Evolutionary conservation across 768 basidiomycete genomes (phyloP).

Genomic region (Suillus brevipes): DNA sequence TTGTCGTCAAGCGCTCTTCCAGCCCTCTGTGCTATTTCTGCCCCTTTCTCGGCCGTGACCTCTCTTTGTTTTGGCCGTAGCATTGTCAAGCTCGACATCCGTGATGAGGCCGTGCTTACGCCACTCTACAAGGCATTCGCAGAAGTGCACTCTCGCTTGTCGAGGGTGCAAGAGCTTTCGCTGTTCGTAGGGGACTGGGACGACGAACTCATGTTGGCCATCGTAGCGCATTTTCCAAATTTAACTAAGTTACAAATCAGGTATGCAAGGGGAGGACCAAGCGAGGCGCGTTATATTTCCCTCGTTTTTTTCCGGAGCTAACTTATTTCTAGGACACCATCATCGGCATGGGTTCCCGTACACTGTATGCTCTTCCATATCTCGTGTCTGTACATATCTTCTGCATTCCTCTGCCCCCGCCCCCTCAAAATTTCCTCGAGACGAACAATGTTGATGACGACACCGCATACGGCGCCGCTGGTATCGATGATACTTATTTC

Average conservation of each 20-base stretch:
- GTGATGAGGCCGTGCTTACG: constrained; percentile 22
- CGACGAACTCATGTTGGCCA: constrained; percentile 44
- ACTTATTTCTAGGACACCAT: constrained; percentile 33
- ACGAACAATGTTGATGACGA: neutral
- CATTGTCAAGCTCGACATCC: constrained; percentile 23
- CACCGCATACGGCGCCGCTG: constrained; percentile 9
- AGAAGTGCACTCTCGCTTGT: neutral
- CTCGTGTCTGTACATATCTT: constrained; percentile 43
- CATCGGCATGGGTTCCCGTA: constrained; percentile 44
- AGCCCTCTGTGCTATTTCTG: constrained; percentile 21
- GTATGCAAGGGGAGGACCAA: constrained; percentile 38
- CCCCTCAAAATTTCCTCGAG: constrained; percentile 6
- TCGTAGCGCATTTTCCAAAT: constrained; percentile 37
- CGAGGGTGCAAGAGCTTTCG: constrained; percentile 30
- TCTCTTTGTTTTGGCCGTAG: constrained; percentile 22
- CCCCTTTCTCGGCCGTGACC: constrained; percentile 29
- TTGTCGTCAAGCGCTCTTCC: constrained; percentile 22
- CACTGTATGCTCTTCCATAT: constrained; percentile 36
- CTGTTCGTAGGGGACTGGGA: constrained; percentile 46
- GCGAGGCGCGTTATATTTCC: constrained; percentile 37
- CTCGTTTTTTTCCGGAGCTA: neutral
- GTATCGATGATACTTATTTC: neutral
- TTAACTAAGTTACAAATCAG: constrained; percentile 42
- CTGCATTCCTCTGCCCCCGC: constrained; percentile 2
- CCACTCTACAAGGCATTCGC: constrained; percentile 27